Base-by-base conservation (phyloP, 108 stramenopile species). In the Skeletonema potamos region DNA sequence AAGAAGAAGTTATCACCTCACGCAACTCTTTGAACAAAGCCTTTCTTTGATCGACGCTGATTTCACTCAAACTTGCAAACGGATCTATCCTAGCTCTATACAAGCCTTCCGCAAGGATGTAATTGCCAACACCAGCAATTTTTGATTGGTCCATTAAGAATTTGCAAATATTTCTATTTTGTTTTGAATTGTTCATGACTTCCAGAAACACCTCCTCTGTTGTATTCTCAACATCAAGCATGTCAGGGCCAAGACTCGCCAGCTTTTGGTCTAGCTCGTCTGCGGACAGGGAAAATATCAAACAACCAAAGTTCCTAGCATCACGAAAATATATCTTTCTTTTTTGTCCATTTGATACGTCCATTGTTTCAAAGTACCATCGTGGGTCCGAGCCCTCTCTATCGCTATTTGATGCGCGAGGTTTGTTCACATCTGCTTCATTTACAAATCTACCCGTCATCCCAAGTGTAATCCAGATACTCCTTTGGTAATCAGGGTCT, bases 401-500 rank as follows among this genome's bases (percentile, higher is more conserved):
- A 77, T 85, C 57, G n/a, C 57, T 43, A 27, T 46, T 67, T 68
- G 84, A 60, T 37, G 62, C 70, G 26, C 62, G 62, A 24, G 68
- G 62, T 48, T 46, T 68, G 27, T 61, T 36, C 17, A 36, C 68
- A 43, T 75, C 18, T 58, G 39, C 51, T 32, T 81, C 77, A 18
- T 65, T 80, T 2, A 88, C 80, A 73, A 95, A 92, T 34, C 78
- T 73, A 55, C 94, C 94, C 27, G 86, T 85, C 91, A 95, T 92
- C 10, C 94, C 94, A 0, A 95, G 72, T 2, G 94, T 95, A 24
- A 95, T 87, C 91, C 91, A 95, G 9, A 92, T 89, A 58, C 85
- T 86, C 22, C 90, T 77, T 70, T 88, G 87, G 62, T 62, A 90
- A 67, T 93, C 89, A 27, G 72, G 61, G 36, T 68, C 44, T 8